A percentile compares a stretch with the other conserved stretches of the same genome.
Evolutionary conservation across 371 early-diverging fungal species (phyloP).

Genomic region (Lichtheimia ramosa): DNA sequence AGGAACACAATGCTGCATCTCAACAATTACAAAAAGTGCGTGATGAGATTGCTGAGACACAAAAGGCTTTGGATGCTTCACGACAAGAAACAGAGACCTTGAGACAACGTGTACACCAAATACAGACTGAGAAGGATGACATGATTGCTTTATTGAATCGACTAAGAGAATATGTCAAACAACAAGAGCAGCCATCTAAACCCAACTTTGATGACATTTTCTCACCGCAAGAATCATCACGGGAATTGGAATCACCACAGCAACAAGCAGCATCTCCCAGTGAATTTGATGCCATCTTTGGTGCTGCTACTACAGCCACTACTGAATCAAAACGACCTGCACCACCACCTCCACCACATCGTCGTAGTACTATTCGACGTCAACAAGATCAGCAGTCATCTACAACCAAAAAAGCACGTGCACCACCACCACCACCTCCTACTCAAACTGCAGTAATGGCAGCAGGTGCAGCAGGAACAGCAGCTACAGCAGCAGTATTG

Average conservation of each 20-base stretch:
- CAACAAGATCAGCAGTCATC: neutral
- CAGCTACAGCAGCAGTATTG: neutral
- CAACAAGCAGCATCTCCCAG: neutral
- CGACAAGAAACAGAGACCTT: conserved; percentile 34
- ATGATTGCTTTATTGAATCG: conserved; percentile 22
- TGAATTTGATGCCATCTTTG: conserved; percentile 49
- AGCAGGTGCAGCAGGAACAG: neutral
- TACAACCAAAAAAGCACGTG: conserved; percentile 20
- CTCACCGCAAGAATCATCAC: neutral
- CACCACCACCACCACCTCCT: conserved; percentile 26
- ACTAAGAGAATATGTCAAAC: conserved; percentile 29
- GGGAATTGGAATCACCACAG: neutral
- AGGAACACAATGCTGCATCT: conserved; percentile 32
- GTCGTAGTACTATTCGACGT: conserved; percentile 6
- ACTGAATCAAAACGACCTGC: conserved; percentile 12
- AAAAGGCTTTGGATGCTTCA: conserved; percentile 25
- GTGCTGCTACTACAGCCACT: conserved; percentile 16
- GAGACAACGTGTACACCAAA: conserved; percentile 34
- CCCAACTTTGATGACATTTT: conserved; percentile 12
- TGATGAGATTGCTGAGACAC: conserved; percentile 27
- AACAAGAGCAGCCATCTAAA: conserved; percentile 3
- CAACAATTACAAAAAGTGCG: conserved; percentile 28
- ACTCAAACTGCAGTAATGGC: conserved; percentile 3
- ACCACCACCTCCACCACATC: conserved; percentile 23
- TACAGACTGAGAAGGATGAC: conserved; percentile 39